A percentile compares a stretch with the other conserved stretches of the same genome.
phyloP scores from a whole-genome alignment of 2,329 filamentous ascomycete species.

The Penicillium hesseltinei region DNA sequence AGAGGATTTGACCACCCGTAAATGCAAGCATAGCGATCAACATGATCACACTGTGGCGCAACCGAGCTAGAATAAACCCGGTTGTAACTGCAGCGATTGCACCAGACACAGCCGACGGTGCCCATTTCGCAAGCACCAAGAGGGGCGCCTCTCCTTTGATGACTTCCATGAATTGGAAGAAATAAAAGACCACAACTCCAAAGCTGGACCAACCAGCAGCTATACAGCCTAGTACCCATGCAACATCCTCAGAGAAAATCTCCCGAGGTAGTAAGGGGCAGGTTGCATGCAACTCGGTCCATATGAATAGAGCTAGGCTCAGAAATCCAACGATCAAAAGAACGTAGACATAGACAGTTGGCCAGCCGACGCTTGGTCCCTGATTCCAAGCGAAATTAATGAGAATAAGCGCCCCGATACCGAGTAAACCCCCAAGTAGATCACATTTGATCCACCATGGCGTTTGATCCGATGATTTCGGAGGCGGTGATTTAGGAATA shows the following conservation, averaged over 20 bases:
- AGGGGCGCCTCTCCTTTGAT: conserved; percentile 32
- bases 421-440: conserved; percentile 41
- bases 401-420: conserved; percentile 53
- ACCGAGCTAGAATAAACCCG: conserved; percentile 33
- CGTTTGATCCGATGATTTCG: not conserved
- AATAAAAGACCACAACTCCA: conserved; percentile 55
- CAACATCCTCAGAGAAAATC: conserved; percentile 49
- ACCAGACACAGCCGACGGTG: conserved; percentile 30
- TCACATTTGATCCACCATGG: conserved; percentile 10
- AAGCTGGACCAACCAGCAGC: conserved; percentile 57
- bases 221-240: conserved; percentile 57
- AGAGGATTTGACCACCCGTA: conserved; percentile 36
- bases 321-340: conserved; percentile 58
- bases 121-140: conserved; percentile 29
- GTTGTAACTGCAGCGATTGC: conserved; percentile 35
- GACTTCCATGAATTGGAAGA: conserved; percentile 51
- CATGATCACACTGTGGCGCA: conserved; percentile 37
- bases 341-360: conserved; percentile 55
- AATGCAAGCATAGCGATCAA: conserved; percentile 35
- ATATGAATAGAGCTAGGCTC: conserved; percentile 55
- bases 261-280: conserved; percentile 58
- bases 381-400: conserved; percentile 69
- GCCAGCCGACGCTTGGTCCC: conserved; percentile 55
- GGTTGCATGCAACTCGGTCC: conserved; percentile 47
- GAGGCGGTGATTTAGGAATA: conserved; percentile 10